Percentiles rank a stretch among this genome's conserved stretches.
phyloP scores from a whole-genome alignment of 192 early-diverging fungal species.

The Coemansia sp. region DNA sequence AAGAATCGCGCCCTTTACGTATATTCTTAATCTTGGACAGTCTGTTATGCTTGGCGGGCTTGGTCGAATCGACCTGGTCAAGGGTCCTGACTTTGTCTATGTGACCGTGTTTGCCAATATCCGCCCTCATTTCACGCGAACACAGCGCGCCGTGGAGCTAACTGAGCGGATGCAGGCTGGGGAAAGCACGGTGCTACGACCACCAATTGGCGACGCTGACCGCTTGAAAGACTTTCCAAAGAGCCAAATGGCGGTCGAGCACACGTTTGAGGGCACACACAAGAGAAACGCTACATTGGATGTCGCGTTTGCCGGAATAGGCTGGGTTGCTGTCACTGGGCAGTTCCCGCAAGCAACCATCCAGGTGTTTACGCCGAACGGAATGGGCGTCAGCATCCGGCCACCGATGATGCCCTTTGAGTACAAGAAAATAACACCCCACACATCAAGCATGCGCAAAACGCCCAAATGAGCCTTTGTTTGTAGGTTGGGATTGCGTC shows the following conservation, averaged over 20 bases:
- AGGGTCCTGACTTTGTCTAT: conserved; percentile 46
- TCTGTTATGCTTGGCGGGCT: conserved; percentile 61
- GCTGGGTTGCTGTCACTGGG: conserved; percentile 65
- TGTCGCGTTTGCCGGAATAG: conserved; percentile 62
- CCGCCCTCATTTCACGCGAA: conserved; percentile 61
- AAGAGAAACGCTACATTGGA: conserved; percentile 55
- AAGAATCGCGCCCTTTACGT: conserved; percentile 58
- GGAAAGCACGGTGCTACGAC: conserved; percentile 39
- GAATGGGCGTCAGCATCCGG: conserved; percentile 51
- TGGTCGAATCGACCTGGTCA: conserved; percentile 60
- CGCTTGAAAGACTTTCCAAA: conserved; percentile 37
- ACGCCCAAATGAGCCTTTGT: conserved; percentile 24
- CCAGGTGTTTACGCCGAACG: conserved; percentile 56
- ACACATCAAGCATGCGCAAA: conserved; percentile 43
- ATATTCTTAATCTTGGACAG: conserved; percentile 53
- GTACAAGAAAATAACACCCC: conserved; percentile 47
- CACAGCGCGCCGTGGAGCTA: conserved; percentile 49
- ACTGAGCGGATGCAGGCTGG: conserved; percentile 35
- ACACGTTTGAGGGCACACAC: conserved; percentile 50
- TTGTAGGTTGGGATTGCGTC: neutral
- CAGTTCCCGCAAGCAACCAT: conserved; percentile 54
- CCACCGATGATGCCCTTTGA: conserved; percentile 68
- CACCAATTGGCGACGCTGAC: conserved; percentile 44
- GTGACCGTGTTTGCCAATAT: conserved; percentile 59
- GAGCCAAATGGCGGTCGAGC: conserved; percentile 38